These are phyloP conservation scores for Eragrostis curvula DNA, from an alignment of 176 grass and related monocot species.

Conservation along the genomic window DNA sequence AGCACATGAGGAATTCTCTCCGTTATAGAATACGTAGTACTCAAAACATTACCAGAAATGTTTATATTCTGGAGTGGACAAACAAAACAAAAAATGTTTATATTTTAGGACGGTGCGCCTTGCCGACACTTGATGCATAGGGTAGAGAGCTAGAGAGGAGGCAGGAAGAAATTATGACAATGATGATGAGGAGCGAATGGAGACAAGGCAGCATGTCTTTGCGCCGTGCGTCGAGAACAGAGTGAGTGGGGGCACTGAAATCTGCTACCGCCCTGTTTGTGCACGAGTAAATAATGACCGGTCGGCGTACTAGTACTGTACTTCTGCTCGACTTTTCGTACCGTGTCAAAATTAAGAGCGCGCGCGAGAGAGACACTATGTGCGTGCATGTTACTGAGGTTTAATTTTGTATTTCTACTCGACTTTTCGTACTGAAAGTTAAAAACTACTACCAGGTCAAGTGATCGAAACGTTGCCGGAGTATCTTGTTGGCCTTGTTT, in stretches of 20 bases:
- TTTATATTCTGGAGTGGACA: too few relatives aligned
- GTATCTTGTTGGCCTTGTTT: too few relatives aligned
- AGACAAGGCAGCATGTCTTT: constrained; percentile 47
- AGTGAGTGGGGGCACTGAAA: constrained; percentile 44
- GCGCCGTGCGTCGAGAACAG: constrained; percentile 39
- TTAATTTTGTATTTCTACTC: too few relatives aligned
- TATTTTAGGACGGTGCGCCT: too few relatives aligned
- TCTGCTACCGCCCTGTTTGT: constrained; percentile 43
- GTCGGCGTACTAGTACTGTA: neutral
- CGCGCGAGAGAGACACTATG: neutral
- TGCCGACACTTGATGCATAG: neutral
- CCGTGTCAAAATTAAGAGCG: constrained; percentile 22
- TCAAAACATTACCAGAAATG: too few relatives aligned
- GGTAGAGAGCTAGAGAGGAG: constrained; percentile 1
- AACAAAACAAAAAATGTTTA: too few relatives aligned
- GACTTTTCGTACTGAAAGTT: too few relatives aligned
- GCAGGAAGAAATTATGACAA: constrained; percentile 42
- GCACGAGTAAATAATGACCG: constrained; percentile 41
- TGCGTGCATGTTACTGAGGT: too few relatives aligned
- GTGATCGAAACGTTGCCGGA: too few relatives aligned
- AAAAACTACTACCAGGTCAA: too few relatives aligned
- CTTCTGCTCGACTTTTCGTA: constrained; percentile 7
- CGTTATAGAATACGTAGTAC: too few relatives aligned
- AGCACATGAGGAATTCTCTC: too few relatives aligned
- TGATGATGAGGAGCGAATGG: constrained; percentile 39